Conservation (phyloP, 2,329 filamentous ascomycete genomes). For the Didymella arachidicola region DNA sequence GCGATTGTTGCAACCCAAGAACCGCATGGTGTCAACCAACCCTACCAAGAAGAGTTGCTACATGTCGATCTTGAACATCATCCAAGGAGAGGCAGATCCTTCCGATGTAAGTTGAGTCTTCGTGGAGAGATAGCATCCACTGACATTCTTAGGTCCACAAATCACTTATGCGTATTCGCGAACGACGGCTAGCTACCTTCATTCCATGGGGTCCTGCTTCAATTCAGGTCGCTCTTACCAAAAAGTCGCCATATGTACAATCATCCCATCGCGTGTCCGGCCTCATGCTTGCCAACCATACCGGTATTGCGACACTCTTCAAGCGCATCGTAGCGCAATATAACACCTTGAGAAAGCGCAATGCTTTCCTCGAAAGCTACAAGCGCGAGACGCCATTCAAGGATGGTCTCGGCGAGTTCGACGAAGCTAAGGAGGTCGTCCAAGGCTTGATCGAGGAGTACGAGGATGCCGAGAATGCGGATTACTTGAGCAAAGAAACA, state of each 20-base stretch:
- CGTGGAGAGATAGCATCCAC: neutral
- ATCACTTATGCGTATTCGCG: slow-evolving; percentile 92
- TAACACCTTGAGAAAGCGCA: slow-evolving; percentile 91
- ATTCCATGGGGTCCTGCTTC: slow-evolving; percentile 98
- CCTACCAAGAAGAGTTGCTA: slow-evolving; percentile 98
- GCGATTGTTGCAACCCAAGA: slow-evolving; percentile 93
- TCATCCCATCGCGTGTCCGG: slow-evolving; percentile 95
- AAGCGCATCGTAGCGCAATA: slow-evolving; percentile 93
- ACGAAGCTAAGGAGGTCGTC: slow-evolving; percentile 91
- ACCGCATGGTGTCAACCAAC: slow-evolving; percentile 97
- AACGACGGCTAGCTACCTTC: slow-evolving; percentile 91
- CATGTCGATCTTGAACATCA: slow-evolving; percentile 98
- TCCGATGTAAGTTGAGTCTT: slow-evolving; percentile 71
- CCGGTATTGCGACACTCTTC: slow-evolving; percentile 95
- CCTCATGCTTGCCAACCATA: slow-evolving; percentile 97
- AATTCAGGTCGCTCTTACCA: slow-evolving; percentile 95
- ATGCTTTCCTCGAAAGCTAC: slow-evolving; percentile 95
- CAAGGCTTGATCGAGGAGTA: slow-evolving; percentile 92
- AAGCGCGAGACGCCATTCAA: slow-evolving; percentile 94
- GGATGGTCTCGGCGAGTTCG: slow-evolving; percentile 92
- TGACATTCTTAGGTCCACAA: slow-evolving; percentile 74
- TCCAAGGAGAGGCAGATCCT: slow-evolving; percentile 97
- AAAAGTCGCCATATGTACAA: slow-evolving; percentile 93
- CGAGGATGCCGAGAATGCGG: slow-evolving; percentile 88
- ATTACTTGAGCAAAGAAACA: slow-evolving; percentile 81